Conservation (phyloP, 2,329 filamentous ascomycete species). For the Colletotrichum abscissum region DNA sequence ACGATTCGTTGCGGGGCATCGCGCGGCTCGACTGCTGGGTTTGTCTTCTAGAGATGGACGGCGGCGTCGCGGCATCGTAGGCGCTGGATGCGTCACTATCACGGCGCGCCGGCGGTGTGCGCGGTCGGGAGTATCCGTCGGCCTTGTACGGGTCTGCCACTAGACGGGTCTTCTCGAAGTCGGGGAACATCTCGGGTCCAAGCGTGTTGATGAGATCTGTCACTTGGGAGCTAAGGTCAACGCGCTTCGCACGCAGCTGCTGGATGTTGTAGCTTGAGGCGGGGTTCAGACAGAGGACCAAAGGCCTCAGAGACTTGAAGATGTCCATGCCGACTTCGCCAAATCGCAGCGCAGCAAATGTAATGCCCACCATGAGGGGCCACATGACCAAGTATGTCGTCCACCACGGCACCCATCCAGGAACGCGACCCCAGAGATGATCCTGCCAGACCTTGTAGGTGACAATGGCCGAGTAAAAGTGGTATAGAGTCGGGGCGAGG, state of each 20-base stretch:
- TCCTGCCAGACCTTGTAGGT: conserved; percentile 84
- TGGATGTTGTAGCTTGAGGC: conserved; percentile 86
- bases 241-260: conserved; percentile 78
- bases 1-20: conserved; percentile 89
- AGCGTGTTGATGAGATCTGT: conserved; percentile 95
- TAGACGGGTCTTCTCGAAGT: conserved; percentile 85
- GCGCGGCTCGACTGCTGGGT: conserved; percentile 65
- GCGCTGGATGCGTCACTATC: conserved; percentile 63
- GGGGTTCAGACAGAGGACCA: conserved; percentile 87
- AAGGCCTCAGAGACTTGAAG: conserved; percentile 89
- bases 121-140: conserved; percentile 44
- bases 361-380: conserved; percentile 86
- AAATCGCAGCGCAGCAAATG: conserved; percentile 92
- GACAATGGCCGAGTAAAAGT: conserved; percentile 80
- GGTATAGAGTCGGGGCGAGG: conserved; percentile 84
- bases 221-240: conserved; percentile 81
- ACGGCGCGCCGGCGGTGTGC: conserved; percentile 45
- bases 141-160: conserved; percentile 65
- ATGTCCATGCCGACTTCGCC: conserved; percentile 99
- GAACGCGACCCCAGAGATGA: conserved; percentile 84
- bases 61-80: conserved; percentile 51
- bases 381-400: conserved; percentile 79
- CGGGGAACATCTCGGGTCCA: conserved; percentile 95
- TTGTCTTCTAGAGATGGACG: conserved; percentile 56
- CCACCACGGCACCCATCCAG: conserved; percentile 84